Evolutionary conservation across 177 flowering plant genomes (phyloP).

Genomic region (Vitis hybrid): DNA sequence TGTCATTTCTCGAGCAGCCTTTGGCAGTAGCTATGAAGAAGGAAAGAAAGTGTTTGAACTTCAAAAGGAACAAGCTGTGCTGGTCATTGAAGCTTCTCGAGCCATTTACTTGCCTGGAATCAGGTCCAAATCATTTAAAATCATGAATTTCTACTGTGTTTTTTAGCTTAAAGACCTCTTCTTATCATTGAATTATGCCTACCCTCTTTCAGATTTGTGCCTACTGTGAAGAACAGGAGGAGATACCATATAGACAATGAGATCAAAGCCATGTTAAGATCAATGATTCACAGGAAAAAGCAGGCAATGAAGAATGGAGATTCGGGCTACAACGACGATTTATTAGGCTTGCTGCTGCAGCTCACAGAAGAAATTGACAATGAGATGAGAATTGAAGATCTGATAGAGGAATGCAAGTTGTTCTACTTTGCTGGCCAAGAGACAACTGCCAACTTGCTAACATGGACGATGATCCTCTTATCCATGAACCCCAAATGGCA

Average conservation of each 20-base stretch:
- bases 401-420: conserved; percentile 55
- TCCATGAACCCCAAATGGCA: conserved; percentile 56
- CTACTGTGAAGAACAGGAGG: no score
- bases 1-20: conserved; percentile 6
- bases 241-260: no score
- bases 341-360: conserved; percentile 39
- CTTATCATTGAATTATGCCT: conserved; percentile 7
- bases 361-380: conserved; percentile 5
- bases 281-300: conserved; percentile 30
- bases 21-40: not conserved
- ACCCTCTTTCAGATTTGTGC: no score
- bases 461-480: conserved; percentile 47
- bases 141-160: no score
- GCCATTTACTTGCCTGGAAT: no score
- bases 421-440: conserved; percentile 60
- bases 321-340: conserved; percentile 25
- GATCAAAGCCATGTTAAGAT: conserved; percentile 31
- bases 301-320: conserved; percentile 17
- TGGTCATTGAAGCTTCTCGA: no score
- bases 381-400: conserved; percentile 42
- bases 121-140: no score
- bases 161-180: no score
- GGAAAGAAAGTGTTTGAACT: not conserved
- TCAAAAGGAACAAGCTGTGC: not conserved
- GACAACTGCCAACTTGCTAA: conserved; percentile 44